Percentiles rank a stretch among this genome's conserved stretches.
Conservation (phyloP, 163 green algal species). For the Chlamydomonas reinhardtii region DNA sequence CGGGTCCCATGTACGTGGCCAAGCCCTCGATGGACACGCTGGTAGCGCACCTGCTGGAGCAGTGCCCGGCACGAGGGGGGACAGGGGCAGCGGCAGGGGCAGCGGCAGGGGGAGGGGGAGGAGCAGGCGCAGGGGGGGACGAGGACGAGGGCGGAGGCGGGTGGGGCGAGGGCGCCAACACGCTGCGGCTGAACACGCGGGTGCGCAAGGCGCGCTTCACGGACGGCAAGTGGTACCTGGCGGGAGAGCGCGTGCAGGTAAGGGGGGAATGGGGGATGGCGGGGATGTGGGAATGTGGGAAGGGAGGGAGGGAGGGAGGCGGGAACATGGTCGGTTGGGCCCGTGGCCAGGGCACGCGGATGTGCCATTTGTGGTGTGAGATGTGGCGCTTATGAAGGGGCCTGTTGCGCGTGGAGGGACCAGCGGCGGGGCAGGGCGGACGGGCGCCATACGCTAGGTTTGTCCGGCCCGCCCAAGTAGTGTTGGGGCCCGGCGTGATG, state of each 20-base stretch:
- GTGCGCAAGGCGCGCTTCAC: neutral
- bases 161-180: neutral
- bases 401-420: too few relatives aligned
- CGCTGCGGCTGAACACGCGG: constrained; percentile 7
- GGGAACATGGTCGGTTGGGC: too few relatives aligned
- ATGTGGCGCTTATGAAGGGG: too few relatives aligned
- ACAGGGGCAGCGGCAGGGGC: neutral
- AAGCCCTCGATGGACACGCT: constrained; percentile 21
- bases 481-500: too few relatives aligned
- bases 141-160: neutral
- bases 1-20: constrained; percentile 17
- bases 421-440: too few relatives aligned
- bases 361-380: too few relatives aligned
- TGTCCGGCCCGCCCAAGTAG: too few relatives aligned
- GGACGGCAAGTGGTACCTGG: neutral
- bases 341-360: too few relatives aligned
- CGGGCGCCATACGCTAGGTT: too few relatives aligned
- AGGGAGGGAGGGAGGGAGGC: too few relatives aligned
- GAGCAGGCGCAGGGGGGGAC: neutral
- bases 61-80: neutral
- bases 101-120: neutral
- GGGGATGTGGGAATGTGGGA: too few relatives aligned
- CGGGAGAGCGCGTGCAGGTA: neutral
- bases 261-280: too few relatives aligned
- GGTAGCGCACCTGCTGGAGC: constrained; percentile 17